Conservation (phyloP, 768 basidiomycete genomes). For the Mycena galopus region DNA sequence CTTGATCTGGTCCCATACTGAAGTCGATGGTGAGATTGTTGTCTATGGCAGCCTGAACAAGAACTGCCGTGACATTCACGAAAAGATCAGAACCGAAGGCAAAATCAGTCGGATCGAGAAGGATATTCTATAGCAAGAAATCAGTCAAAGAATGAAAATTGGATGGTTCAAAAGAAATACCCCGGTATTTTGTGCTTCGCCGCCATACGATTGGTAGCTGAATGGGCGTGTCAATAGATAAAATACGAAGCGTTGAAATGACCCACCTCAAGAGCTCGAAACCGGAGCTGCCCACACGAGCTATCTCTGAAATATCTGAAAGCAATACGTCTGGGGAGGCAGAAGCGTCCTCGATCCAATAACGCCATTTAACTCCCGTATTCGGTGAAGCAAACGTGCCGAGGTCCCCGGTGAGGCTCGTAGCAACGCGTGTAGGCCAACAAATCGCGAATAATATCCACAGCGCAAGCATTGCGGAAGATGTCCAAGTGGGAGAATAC, state of each 20-base stretch:
- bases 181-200: conserved; percentile 1
- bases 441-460: conserved; percentile 9
- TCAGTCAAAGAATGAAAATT: not conserved
- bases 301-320: conserved; percentile 29
- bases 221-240: not conserved
- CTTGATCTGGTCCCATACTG: conserved; percentile 34
- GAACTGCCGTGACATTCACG: conserved; percentile 21
- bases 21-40: conserved; percentile 36
- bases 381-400: conserved; percentile 16
- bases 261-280: conserved; percentile 32
- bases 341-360: conserved; percentile 33
- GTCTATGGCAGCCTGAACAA: conserved; percentile 28
- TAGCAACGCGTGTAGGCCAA: not conserved
- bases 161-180: not conserved
- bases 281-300: conserved; percentile 27
- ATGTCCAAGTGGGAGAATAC: not conserved
- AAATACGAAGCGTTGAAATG: no score
- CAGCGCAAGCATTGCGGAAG: conserved; percentile 8
- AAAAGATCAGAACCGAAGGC: conserved; percentile 35
- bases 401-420: conserved; percentile 14
- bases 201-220: conserved; percentile 27
- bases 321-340: conserved; percentile 22
- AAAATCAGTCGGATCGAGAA: conserved; percentile 33
- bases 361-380: conserved; percentile 27
- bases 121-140: conserved; percentile 15